A percentile compares a stretch with the other conserved stretches of the same genome.
These are phyloP conservation scores for Diaporthe capsici DNA, from an alignment of 2,329 filamentous ascomycete species.

Conservation along the genomic window DNA sequence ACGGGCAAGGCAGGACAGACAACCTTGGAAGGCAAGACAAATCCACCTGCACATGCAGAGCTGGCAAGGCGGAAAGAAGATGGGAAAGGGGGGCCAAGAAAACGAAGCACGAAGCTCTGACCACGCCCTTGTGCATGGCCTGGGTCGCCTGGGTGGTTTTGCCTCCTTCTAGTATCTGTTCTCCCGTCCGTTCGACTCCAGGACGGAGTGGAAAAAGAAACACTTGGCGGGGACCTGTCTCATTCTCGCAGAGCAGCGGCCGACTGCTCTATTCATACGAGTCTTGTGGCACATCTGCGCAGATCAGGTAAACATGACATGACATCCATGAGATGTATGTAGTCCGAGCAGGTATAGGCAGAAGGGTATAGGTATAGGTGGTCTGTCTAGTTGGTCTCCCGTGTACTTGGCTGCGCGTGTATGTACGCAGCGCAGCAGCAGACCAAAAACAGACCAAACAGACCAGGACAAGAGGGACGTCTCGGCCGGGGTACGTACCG, in stretches of 20 bases:
- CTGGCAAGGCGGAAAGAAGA: neutral
- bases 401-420: neutral
- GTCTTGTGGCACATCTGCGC: constrained; percentile 25
- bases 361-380: neutral
- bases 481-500: constrained; percentile 22
- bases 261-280: constrained; percentile 32
- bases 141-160: neutral
- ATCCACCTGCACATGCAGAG: neutral
- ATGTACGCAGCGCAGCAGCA: neutral
- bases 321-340: constrained; percentile 18
- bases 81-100: constrained; percentile 21
- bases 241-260: constrained; percentile 16
- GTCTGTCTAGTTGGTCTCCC: neutral
- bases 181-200: constrained; percentile 17
- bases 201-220: constrained; percentile 18
- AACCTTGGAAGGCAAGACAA: neutral
- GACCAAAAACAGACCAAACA: neutral
- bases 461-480: neutral
- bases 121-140: constrained; percentile 22
- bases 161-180: constrained; percentile 11
- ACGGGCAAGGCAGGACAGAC: neutral
- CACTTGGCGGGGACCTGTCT: constrained; percentile 26
- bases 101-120: constrained; percentile 29
- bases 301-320: constrained; percentile 30
- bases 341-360: constrained; percentile 12